Base-by-base conservation (phyloP, 345 rosid genomes). In the Syzygium oleosum region DNA sequence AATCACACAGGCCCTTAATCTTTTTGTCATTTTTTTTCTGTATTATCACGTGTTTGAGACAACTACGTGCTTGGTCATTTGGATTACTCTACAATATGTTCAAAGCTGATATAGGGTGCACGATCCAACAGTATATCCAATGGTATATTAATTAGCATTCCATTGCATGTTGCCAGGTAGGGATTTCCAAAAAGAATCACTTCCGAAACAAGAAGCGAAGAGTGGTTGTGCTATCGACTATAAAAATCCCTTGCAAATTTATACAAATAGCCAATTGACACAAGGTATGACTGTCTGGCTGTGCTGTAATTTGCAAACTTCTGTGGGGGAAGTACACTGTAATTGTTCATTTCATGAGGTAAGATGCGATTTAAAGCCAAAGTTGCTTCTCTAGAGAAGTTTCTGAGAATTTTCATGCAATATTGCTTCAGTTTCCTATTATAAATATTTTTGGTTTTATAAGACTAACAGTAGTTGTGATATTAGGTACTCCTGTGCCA, bases 211-310 rank as follows among this genome's bases (percentile, higher is more conserved):
- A 73, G 83, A 73, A 73, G 46, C 25, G 22, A 73, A 73, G 49
- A 21, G 49, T 87, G 87, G 78, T 53, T 68, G 29, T 86, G 86
- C 31, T 78, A 43, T 8, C 34, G 58, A 53, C 85, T 46, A 80
- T 83, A 89, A 89, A 51, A 19, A 41, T 88, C 80, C 87, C 87
- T 87, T 86, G 56, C 84, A 86, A 86, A 84, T 89, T 77, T 86
- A 78, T 83, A 87, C 86, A 27, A 17, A 9, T 41, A 86, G 89
- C 86, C 84, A 63, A 85, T 88, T 56, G 85, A n/a, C 77, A 16
- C 90, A 77, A 87, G 91, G 93, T 92, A 85, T 52, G 61, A 53
- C 53, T 6, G 38, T 52, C 27, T 84, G 29, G 43, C 61, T 27
- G n/a, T 23, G 49, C 49, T 38, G 15, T 73, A 73, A 34, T 73